phyloP scores from a whole-genome alignment of 306 rosid species.

The Vigna trinervia region DNA sequence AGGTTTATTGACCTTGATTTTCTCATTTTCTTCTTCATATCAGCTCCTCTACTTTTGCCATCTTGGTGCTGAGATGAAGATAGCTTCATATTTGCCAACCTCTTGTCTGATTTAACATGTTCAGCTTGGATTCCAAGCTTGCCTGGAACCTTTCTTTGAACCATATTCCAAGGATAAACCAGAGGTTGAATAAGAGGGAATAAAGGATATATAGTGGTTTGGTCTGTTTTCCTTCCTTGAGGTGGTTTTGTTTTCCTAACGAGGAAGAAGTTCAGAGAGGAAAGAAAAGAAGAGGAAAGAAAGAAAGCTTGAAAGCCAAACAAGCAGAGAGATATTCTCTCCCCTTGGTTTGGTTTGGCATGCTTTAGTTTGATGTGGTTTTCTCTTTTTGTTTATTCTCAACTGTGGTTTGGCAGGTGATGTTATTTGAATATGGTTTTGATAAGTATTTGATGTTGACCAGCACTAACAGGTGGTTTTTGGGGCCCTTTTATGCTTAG shows the following conservation, averaged over 20 bases:
- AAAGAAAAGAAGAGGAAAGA: constrained; percentile 34
- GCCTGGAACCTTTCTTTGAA: constrained; percentile 69
- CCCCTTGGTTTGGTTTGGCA: constrained; percentile 53
- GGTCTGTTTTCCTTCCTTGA: constrained; percentile 52
- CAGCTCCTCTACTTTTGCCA: constrained; percentile 71
- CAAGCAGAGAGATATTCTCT: constrained; percentile 62
- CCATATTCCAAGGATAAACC: constrained; percentile 68
- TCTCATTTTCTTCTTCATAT: constrained; percentile 87
- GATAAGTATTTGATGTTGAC: constrained; percentile 65
- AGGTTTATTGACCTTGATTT: constrained; percentile 68
- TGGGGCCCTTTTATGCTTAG: constrained; percentile 42
- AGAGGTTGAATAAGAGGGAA: constrained; percentile 30
- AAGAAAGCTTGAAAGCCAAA: constrained; percentile 58
- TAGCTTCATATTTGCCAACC: constrained; percentile 54
- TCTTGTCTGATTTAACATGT: constrained; percentile 63
- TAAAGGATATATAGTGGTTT: constrained; percentile 16
- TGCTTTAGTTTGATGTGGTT: constrained; percentile 42
- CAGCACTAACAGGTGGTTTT: constrained; percentile 48
- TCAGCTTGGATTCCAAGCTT: constrained; percentile 78
- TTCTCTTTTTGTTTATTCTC: constrained; percentile 52
- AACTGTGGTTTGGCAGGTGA: constrained; percentile 46
- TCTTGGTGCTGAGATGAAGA: constrained; percentile 66
- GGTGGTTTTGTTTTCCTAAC: constrained; percentile 36
- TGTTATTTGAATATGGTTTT: constrained; percentile 57
- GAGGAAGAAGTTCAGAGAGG: constrained; percentile 35